Evolutionary conservation across 768 basidiomycete genomes (phyloP).

Genomic region (Zangia roseola): DNA sequence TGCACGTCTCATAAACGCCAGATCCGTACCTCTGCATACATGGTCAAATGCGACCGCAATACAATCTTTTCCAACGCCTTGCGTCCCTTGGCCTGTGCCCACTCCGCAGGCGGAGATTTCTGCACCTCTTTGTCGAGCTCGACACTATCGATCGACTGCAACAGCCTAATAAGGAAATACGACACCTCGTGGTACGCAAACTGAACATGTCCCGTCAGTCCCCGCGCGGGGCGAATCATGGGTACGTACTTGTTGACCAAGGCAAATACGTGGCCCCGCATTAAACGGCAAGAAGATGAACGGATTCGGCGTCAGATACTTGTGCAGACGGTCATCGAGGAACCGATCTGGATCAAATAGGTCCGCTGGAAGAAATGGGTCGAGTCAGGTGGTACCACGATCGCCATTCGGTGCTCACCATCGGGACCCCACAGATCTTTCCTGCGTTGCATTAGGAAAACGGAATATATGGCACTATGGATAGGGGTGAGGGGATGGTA

Average conservation of each 20-base stretch:
- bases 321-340: slow-evolving; percentile 54
- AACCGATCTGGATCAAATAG: slow-evolving; percentile 67
- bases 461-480: slow-evolving; percentile 12
- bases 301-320: slow-evolving; percentile 55
- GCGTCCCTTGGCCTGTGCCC: slow-evolving; percentile 33
- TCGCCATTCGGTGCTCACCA: slow-evolving; percentile 14
- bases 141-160: slow-evolving; percentile 48
- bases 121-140: slow-evolving; percentile 39
- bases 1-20: too few species aligned
- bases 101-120: slow-evolving; percentile 31
- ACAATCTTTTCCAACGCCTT: slow-evolving; percentile 42
- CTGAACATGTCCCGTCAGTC: slow-evolving; percentile 20
- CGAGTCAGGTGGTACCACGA: neutral
- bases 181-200: slow-evolving; percentile 58
- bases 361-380: slow-evolving; percentile 11
- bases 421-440: slow-evolving; percentile 30
- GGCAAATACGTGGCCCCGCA: slow-evolving; percentile 63
- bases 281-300: slow-evolving; percentile 73
- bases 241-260: slow-evolving; percentile 43
- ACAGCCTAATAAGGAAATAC: slow-evolving; percentile 51
- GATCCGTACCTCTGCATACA: slow-evolving; percentile 40
- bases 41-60: slow-evolving; percentile 40
- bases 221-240: neutral
- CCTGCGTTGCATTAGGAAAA: slow-evolving; percentile 37
- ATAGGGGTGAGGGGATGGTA: neutral